Evolutionary conservation across 2,329 filamentous ascomycete genomes (phyloP).

Genomic region (Diplodia mutila): DNA sequence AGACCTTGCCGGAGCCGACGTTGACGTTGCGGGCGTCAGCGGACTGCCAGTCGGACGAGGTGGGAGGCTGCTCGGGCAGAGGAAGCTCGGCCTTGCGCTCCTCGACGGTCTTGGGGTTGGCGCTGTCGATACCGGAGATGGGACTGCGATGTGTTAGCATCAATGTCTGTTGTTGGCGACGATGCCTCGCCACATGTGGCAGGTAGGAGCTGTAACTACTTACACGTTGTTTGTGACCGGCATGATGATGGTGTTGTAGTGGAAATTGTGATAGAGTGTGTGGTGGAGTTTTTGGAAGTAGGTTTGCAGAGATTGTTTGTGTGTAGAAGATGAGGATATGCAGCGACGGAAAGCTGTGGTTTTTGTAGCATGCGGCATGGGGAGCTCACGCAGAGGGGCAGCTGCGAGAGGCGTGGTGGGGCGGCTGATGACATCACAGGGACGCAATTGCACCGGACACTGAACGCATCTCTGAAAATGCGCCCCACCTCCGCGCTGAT

Average conservation of each 20-base stretch:
- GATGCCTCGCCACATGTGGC: too few species aligned
- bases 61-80: constrained; percentile 76
- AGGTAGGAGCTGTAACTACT: background rate
- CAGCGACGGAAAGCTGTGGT: background rate
- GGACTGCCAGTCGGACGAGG: constrained; percentile 78
- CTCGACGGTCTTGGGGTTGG: constrained; percentile 74
- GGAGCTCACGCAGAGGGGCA: background rate
- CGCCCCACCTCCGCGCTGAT: constrained; percentile 16
- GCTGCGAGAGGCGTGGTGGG: constrained; percentile 14
- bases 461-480: background rate
- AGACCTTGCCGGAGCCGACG: constrained; percentile 64
- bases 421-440: constrained; percentile 18
- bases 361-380: constrained; percentile 8
- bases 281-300: background rate
- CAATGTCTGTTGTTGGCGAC: too few species aligned
- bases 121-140: constrained; percentile 80
- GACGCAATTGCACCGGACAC: background rate
- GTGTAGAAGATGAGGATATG: background rate
- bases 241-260: constrained; percentile 18
- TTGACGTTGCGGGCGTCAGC: constrained; percentile 70
- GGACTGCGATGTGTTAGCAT: constrained; percentile 44
- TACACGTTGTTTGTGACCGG: constrained; percentile 18
- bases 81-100: constrained; percentile 73
- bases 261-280: background rate
- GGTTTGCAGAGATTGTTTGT: background rate